A percentile compares a stretch with the other conserved stretches of the same genome.
phyloP scores from a whole-genome alignment of 1,284 basidiomycete genomes.

The Vanrija pseudolonga region DNA sequence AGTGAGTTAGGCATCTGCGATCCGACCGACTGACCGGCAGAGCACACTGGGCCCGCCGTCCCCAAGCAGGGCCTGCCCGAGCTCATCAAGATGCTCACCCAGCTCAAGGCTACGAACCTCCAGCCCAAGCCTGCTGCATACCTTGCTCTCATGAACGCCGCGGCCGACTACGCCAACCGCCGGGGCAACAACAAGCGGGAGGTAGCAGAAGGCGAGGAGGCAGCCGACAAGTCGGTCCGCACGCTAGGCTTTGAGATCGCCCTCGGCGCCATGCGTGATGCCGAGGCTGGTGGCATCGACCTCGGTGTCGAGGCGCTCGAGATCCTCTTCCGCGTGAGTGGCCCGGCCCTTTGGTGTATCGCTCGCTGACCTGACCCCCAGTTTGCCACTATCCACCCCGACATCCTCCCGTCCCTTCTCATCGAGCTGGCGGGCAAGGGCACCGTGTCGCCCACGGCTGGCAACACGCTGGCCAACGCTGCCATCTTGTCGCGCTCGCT shows the following conservation, averaged over 20 bases:
- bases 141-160: conserved; percentile 27
- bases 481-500: conserved; percentile 16
- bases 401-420: conserved; percentile 31
- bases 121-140: conserved; percentile 33
- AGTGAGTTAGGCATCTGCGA: no score
- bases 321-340: conserved; percentile 31
- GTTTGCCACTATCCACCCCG: conserved; percentile 24
- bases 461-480: conserved; percentile 19
- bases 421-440: conserved; percentile 9
- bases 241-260: conserved; percentile 35
- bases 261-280: conserved; percentile 33
- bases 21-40: no score
- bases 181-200: conserved; percentile 9
- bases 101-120: conserved; percentile 18
- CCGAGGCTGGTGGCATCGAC: conserved; percentile 30
- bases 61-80: conserved; percentile 11
- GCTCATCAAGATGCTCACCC: conserved; percentile 23
- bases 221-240: background rate
- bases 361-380: conserved; percentile 5
- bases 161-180: conserved; percentile 23
- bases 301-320: conserved; percentile 30
- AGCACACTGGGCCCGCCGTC: background rate
- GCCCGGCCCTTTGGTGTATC: background rate
- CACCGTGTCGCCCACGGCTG: conserved; percentile 10
- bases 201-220: conserved; percentile 8